Conservation (phyloP, 2,329 filamentous ascomycete genomes). For the Sclerotinia minor region DNA sequence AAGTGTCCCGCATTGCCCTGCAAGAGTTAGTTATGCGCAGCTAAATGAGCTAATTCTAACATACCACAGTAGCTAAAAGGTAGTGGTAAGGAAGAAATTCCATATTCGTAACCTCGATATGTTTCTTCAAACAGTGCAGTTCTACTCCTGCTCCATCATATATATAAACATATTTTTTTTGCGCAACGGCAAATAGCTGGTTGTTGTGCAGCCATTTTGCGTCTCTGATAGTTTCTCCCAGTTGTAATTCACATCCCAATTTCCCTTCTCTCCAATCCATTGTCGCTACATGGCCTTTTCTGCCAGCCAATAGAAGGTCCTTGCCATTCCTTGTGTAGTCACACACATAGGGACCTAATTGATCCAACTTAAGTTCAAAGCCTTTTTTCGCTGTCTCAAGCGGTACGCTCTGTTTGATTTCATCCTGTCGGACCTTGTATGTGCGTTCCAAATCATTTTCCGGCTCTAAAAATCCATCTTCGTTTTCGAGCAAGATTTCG, state of each 20-base stretch:
- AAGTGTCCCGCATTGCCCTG: conserved; percentile 78
- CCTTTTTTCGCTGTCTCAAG: conserved; percentile 88
- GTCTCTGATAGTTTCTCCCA: conserved; percentile 87
- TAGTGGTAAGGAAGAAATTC: conserved; percentile 98
- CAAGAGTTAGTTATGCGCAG: conserved; percentile 28
- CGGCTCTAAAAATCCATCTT: conserved; percentile 80
- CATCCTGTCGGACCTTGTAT: conserved; percentile 87
- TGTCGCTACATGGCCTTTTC: conserved; percentile 91
- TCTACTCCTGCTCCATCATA: conserved; percentile 92
- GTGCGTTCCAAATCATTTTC: conserved; percentile 88
- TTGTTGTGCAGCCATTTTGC: conserved; percentile 93
- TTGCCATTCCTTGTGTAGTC: conserved; percentile 91
- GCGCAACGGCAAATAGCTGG: conserved; percentile 89
- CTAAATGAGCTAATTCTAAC: conserved; percentile 40
- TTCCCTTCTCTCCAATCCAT: conserved; percentile 97
- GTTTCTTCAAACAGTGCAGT: conserved; percentile 85
- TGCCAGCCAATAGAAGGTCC: conserved; percentile 79
- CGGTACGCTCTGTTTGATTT: conserved; percentile 72
- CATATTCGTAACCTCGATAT: conserved; percentile 88
- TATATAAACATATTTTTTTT: conserved; percentile 96
- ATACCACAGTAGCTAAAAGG: conserved; percentile 79
- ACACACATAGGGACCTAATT: conserved; percentile 81
- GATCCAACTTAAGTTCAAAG: conserved; percentile 82
- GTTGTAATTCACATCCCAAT: conserved; percentile 84
- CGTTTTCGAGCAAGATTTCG: conserved; percentile 89